Evolutionary conservation across 495 filamentous ascomycete species (phyloP).

Genomic region (Daldinia vernicosa): DNA sequence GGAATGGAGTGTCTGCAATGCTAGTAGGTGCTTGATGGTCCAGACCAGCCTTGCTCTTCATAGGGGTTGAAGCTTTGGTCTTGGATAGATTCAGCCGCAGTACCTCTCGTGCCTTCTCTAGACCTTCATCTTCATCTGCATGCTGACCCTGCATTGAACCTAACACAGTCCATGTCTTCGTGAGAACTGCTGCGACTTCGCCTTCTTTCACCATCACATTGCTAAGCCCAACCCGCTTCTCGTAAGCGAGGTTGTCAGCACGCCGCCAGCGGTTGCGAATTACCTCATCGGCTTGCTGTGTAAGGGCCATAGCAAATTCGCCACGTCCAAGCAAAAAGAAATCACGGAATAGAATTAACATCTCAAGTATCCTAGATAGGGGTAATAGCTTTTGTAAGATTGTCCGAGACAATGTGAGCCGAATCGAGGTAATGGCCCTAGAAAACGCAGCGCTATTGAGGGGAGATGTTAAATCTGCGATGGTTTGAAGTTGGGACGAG

Average conservation of each 20-base stretch:
- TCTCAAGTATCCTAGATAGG: constrained; percentile 74
- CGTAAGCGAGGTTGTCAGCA: constrained; percentile 61
- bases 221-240: constrained; percentile 58
- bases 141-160: constrained; percentile 74
- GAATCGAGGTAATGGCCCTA: constrained; percentile 75
- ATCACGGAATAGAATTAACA: constrained; percentile 78
- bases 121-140: constrained; percentile 76
- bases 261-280: constrained; percentile 67
- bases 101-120: constrained; percentile 82
- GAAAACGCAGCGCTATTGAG: constrained; percentile 75
- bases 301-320: constrained; percentile 88
- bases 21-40: constrained; percentile 40
- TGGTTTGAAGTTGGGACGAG: constrained; percentile 73
- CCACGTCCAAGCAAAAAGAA: constrained; percentile 89
- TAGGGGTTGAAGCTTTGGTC: constrained; percentile 46
- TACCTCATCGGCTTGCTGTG: constrained; percentile 81
- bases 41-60: constrained; percentile 33
- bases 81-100: constrained; percentile 72
- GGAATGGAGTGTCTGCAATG: constrained; percentile 66
- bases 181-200: constrained; percentile 78
- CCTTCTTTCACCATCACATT: constrained; percentile 82
- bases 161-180: constrained; percentile 79
- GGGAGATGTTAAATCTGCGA: constrained; percentile 77
- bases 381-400: constrained; percentile 83
- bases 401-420: constrained; percentile 81